Conservation (phyloP, 352 stramenopile species). For the Globisporangium cylindrosporum region DNA sequence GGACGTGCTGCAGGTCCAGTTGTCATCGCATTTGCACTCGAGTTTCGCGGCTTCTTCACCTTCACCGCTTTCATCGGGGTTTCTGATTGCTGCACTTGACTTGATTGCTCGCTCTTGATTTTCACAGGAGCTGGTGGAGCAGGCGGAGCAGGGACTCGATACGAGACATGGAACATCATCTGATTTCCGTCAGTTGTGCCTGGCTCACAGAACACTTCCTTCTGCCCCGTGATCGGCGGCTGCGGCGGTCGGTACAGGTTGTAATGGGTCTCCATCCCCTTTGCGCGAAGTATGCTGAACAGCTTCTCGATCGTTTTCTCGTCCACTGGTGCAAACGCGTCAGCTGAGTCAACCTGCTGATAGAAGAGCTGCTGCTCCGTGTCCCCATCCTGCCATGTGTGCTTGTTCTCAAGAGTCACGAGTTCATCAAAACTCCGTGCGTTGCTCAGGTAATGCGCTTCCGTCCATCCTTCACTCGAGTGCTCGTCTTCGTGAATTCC, state of each 20-base stretch:
- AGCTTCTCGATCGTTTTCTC: constrained; percentile 38
- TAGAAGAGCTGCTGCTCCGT: constrained; percentile 43
- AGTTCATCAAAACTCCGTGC: constrained; percentile 48
- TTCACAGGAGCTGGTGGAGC: constrained; percentile 27
- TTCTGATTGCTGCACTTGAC: constrained; percentile 22
- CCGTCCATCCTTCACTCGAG: constrained; percentile 14
- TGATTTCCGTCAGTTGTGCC: constrained; percentile 26
- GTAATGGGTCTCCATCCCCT: constrained; percentile 57
- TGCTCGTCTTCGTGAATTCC: constrained; percentile 24
- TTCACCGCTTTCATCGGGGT: constrained; percentile 36
- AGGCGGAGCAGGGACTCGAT: constrained; percentile 55
- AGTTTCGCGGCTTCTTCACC: constrained; percentile 55
- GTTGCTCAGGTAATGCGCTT: constrained; percentile 21
- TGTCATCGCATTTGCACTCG: constrained; percentile 12
- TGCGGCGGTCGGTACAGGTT: constrained; percentile 52
- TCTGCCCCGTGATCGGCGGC: constrained; percentile 13
- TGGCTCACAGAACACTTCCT: constrained; percentile 27
- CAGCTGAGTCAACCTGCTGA: constrained; percentile 14
- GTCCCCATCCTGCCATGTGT: constrained; percentile 44
- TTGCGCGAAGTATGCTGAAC: constrained; percentile 46
- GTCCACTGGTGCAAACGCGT: constrained; percentile 16
- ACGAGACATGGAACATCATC: constrained; percentile 62
- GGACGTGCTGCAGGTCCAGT: constrained; percentile 16
- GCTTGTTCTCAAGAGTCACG: constrained; percentile 28
- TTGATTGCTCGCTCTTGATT: constrained; percentile 29